Conservation (phyloP, 306 rosid species). For the Castanea sativa region DNA sequence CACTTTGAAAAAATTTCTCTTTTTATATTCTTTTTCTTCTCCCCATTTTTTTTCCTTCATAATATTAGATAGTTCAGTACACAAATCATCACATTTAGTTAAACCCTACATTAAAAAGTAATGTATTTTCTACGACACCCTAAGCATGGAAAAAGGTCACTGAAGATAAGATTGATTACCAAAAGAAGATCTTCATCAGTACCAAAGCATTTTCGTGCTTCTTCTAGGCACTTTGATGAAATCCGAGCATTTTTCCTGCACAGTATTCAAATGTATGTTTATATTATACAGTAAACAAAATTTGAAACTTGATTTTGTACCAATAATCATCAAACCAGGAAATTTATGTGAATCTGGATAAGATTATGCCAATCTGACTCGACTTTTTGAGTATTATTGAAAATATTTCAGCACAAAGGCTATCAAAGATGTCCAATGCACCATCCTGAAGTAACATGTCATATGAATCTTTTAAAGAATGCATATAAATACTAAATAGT, state of each 20-base stretch:
- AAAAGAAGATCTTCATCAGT: constrained; percentile 95
- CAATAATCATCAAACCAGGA: background rate
- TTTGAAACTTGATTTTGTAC: background rate
- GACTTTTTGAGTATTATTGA: background rate
- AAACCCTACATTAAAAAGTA: background rate
- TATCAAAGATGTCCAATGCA: background rate
- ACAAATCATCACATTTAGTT: background rate
- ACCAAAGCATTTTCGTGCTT: constrained; percentile 91
- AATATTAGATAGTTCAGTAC: background rate
- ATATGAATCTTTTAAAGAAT: background rate
- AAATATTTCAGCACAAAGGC: background rate
- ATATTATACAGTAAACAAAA: background rate
- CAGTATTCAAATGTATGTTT: background rate
- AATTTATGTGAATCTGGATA: background rate
- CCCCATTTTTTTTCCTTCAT: background rate
- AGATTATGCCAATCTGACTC: background rate
- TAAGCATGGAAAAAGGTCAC: constrained; percentile 11
- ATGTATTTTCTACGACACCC: background rate
- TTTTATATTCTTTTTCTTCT: no score
- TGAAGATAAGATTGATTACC: constrained; percentile 41
- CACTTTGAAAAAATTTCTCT: background rate
- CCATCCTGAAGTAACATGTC: background rate
- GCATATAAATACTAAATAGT: background rate
- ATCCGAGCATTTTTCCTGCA: constrained; percentile 76
- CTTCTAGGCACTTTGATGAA: constrained; percentile 73